These are phyloP conservation scores for Aspergillus cejpii DNA, from an alignment of 2,329 filamentous ascomycete species.

Conservation along the genomic window DNA sequence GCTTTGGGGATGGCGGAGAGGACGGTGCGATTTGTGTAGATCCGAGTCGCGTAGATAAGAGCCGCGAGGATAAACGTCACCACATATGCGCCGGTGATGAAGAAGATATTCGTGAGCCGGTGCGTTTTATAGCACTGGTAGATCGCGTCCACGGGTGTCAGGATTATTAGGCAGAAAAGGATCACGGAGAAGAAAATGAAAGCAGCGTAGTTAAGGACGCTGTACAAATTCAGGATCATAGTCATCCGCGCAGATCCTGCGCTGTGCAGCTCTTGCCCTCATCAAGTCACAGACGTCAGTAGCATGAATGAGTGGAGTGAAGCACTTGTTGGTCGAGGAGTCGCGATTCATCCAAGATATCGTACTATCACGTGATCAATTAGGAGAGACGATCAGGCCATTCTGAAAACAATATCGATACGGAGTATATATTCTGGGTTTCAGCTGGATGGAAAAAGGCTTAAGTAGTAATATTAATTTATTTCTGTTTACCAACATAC, in stretches of 20 bases:
- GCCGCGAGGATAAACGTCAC: slow-evolving; percentile 62
- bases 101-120: slow-evolving; percentile 73
- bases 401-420: not conserved
- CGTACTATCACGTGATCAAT: slow-evolving; percentile 4
- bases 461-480: not conserved
- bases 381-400: not conserved
- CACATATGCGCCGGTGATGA: slow-evolving; percentile 69
- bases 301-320: not conserved
- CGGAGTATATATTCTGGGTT: not conserved
- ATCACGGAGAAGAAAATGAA: slow-evolving; percentile 72
- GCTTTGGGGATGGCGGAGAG: slow-evolving; percentile 77
- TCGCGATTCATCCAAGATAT: not conserved
- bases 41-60: slow-evolving; percentile 73
- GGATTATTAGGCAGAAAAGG: slow-evolving; percentile 64
- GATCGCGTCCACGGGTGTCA: slow-evolving; percentile 75
- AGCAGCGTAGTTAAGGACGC: slow-evolving; percentile 71
- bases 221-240: slow-evolving; percentile 51
- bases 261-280: slow-evolving; percentile 8
- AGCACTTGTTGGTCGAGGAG: not conserved
- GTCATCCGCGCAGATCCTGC: slow-evolving; percentile 20
- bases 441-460: not conserved
- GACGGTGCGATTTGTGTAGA: slow-evolving; percentile 77
- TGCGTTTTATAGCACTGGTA: slow-evolving; percentile 62
- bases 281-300: not conserved
- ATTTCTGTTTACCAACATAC: not conserved